phyloP scores from a whole-genome alignment of 805 yeast species.

The Blastobotrys parvus region DNA sequence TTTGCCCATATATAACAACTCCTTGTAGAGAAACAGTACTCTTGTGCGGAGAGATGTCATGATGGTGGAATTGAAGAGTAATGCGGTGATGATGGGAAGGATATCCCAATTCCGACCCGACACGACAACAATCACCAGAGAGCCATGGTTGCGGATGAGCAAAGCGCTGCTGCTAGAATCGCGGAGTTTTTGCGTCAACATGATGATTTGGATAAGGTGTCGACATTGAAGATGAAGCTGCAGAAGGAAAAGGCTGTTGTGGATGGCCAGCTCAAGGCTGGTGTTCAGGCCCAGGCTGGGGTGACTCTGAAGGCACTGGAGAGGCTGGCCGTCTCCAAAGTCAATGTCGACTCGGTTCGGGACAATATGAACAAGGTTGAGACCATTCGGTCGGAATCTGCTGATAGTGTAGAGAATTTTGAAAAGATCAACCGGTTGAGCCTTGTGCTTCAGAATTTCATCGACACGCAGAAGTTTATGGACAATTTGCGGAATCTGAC shows the following conservation, averaged over 20 bases:
- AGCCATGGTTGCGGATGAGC: background rate
- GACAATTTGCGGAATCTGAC: conserved; percentile 52
- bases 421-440: conserved; percentile 62
- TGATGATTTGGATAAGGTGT: conserved; percentile 29
- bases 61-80: background rate
- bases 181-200: conserved; percentile 21
- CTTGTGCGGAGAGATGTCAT: conserved; percentile 6
- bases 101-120: background rate
- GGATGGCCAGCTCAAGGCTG: conserved; percentile 65
- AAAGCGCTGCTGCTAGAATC: conserved; percentile 8
- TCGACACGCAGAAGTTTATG: conserved; percentile 57
- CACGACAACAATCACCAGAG: background rate
- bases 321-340: conserved; percentile 31
- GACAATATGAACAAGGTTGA: conserved; percentile 31
- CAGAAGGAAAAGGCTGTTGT: conserved; percentile 58
- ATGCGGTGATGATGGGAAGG: background rate
- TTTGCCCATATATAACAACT: conserved; percentile 30
- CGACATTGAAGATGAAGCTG: conserved; percentile 27
- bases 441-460: conserved; percentile 60
- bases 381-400: conserved; percentile 45
- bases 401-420: conserved; percentile 55
- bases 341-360: conserved; percentile 31
- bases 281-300: conserved; percentile 57
- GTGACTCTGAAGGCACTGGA: conserved; percentile 37
- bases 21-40: conserved; percentile 30